A percentile compares a stretch with the other conserved stretches of the same genome.
Conservation (phyloP, 176 grass and related monocot species). For the Triticum urartu region DNA sequence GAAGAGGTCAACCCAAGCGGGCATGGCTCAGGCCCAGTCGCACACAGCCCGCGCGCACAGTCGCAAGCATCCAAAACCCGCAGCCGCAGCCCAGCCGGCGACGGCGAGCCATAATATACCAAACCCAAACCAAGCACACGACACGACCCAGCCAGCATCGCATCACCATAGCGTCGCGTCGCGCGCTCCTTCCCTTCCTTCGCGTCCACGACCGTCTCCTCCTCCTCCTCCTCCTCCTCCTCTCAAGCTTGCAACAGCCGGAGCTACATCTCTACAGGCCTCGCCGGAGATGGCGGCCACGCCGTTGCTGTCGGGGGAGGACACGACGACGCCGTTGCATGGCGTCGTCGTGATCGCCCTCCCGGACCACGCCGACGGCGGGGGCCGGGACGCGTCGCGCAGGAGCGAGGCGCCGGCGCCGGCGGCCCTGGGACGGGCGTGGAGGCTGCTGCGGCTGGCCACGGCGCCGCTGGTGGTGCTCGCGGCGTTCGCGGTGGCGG, state of each 20-base stretch:
- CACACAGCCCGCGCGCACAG: no score
- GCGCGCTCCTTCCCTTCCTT: not conserved
- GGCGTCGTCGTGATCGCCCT: constrained; percentile 55
- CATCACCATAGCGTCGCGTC: not conserved
- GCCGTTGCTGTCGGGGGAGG: not conserved
- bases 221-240: not conserved
- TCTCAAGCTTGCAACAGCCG: not conserved
- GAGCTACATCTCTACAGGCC: no score
- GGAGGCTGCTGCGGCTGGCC: constrained; percentile 4
- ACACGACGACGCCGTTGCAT: not conserved
- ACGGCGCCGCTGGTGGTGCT: constrained; percentile 25
- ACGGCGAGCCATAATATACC: constrained; percentile 15
- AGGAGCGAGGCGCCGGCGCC: not conserved
- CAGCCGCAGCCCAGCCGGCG: not conserved
- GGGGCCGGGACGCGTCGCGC: not conserved
- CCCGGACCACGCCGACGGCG: not conserved
- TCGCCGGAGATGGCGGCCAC: constrained; percentile 2
- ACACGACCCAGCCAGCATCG: not conserved
- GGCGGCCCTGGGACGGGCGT: not conserved
- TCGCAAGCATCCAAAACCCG: not conserved
- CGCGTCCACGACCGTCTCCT: not conserved
- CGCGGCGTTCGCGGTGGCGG: constrained; percentile 38
- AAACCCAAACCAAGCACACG: not conserved
- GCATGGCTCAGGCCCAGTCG: no score
- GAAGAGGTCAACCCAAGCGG: not conserved